A percentile compares a stretch with the other conserved stretches of the same genome.
Evolutionary conservation across 106 monocot genomes (phyloP).

Genomic region (Hemerocallis citrina): DNA sequence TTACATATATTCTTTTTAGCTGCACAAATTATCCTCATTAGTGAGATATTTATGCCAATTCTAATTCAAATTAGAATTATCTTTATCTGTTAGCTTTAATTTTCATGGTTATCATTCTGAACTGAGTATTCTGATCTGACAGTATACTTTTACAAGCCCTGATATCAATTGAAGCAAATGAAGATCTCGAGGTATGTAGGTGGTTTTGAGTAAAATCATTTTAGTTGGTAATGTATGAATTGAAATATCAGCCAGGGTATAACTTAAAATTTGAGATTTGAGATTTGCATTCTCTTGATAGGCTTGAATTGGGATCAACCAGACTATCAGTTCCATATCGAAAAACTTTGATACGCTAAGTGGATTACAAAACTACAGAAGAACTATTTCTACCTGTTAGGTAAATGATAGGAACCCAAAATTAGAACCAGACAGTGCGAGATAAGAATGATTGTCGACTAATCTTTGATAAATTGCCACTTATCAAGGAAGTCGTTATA

Average conservation of each 20-base stretch:
- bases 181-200: conserved; percentile 73
- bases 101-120: conserved; percentile 3
- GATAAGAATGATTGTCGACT: no score
- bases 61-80: not conserved
- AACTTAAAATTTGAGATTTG: not conserved
- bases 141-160: conserved; percentile 86
- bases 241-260: not conserved
- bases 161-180: conserved; percentile 40
- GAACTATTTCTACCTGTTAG: no score
- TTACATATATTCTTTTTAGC: not conserved
- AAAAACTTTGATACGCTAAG: no score
- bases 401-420: no score
- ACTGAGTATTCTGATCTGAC: conserved; percentile 21
- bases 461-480: no score
- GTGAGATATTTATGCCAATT: no score
- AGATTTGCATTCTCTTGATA: not conserved
- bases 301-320: no score
- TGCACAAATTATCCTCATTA: not conserved
- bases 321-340: no score
- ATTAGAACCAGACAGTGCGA: no score
- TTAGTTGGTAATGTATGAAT: not conserved
- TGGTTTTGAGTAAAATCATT: not conserved
- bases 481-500: no score
- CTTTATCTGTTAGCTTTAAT: not conserved
- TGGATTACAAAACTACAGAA: no score